Conservation (phyloP, 257 asterid genomes). For the Galeopsis tetrahit region DNA sequence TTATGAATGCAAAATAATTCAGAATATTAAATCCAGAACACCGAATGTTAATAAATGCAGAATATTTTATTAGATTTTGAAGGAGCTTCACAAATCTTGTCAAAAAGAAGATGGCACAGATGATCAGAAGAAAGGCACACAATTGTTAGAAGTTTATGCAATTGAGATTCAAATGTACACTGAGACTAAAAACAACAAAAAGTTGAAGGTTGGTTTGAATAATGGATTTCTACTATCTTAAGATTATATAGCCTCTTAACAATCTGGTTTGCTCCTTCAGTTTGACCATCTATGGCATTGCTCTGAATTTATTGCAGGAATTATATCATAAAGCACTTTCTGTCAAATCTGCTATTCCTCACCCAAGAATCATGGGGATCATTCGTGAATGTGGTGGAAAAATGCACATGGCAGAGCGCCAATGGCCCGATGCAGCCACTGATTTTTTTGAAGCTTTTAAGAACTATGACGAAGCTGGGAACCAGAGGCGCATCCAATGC, state of each 20-base stretch:
- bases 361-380: slow-evolving; percentile 98
- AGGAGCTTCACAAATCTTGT: slow-evolving; percentile 97
- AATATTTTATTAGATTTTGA: slow-evolving; percentile 67
- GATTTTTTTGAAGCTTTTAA: slow-evolving; percentile 99
- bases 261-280: slow-evolving; percentile 14
- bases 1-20: slow-evolving; percentile 23
- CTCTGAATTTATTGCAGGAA: slow-evolving; percentile 59
- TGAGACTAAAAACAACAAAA: slow-evolving; percentile 95
- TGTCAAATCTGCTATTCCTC: slow-evolving; percentile 98
- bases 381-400: slow-evolving; percentile 99
- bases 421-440: slow-evolving; percentile 96
- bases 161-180: slow-evolving; percentile 99
- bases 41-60: slow-evolving; percentile 30
- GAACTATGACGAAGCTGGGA: slow-evolving; percentile 98
- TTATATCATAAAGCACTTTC: slow-evolving; percentile 86
- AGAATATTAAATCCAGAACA: slow-evolving; percentile 2
- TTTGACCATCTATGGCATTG: slow-evolving; percentile 19
- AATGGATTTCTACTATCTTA: slow-evolving; percentile 22
- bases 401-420: slow-evolving; percentile 99
- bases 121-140: slow-evolving; percentile 99
- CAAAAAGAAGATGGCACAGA: slow-evolving; percentile 96
- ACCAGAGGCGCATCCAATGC: slow-evolving; percentile 95
- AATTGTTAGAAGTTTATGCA: slow-evolving; percentile 93
- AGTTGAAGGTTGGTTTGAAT: slow-evolving; percentile 71
- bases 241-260: background rate